Conservation (phyloP, 345 rosid genomes). For the Capsella bursapastoris region DNA sequence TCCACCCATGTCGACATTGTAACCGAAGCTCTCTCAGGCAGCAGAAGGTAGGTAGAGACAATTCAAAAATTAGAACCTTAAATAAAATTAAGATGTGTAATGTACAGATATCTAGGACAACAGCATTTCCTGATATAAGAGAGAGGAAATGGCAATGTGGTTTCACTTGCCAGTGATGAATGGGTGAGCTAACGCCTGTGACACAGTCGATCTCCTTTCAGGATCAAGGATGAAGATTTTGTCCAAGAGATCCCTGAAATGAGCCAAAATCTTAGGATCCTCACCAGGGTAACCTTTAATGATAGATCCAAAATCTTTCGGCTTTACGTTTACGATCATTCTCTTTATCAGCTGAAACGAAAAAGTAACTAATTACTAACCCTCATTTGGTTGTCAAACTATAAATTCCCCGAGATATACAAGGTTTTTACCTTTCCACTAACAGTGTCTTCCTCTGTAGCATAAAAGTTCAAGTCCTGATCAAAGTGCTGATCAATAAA, state of each 20-base stretch:
- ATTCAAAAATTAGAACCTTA: conserved; percentile 79
- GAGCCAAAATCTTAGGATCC: conserved; percentile 92
- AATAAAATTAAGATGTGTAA: conserved; percentile 59
- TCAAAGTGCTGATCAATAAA: conserved; percentile 93
- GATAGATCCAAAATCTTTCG: conserved; percentile 87
- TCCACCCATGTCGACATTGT: conserved; percentile 60
- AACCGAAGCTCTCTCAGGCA: conserved; percentile 68
- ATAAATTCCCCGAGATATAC: background rate
- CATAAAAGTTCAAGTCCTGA: conserved; percentile 82
- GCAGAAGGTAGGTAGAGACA: conserved; percentile 67
- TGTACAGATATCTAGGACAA: conserved; percentile 68
- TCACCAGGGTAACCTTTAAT: conserved; percentile 79
- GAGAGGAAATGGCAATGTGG: conserved; percentile 62
- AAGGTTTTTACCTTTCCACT: conserved; percentile 72
- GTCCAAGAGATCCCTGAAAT: conserved; percentile 91
- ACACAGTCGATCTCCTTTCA: conserved; percentile 90
- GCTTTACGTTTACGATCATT: conserved; percentile 76
- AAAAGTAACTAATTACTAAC: conserved; percentile 30
- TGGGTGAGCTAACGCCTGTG: conserved; percentile 92
- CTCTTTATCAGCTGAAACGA: conserved; percentile 77
- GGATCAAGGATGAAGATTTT: conserved; percentile 97
- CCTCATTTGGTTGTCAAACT: conserved; percentile 14
- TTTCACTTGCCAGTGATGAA: conserved; percentile 99
- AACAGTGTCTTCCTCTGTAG: conserved; percentile 90
- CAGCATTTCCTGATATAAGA: conserved; percentile 76